Evolutionary conservation across 192 early-diverging fungal species (phyloP), one percentile per base, ranked within the genome.

Genomic region (Coemansia biformis): DNA sequence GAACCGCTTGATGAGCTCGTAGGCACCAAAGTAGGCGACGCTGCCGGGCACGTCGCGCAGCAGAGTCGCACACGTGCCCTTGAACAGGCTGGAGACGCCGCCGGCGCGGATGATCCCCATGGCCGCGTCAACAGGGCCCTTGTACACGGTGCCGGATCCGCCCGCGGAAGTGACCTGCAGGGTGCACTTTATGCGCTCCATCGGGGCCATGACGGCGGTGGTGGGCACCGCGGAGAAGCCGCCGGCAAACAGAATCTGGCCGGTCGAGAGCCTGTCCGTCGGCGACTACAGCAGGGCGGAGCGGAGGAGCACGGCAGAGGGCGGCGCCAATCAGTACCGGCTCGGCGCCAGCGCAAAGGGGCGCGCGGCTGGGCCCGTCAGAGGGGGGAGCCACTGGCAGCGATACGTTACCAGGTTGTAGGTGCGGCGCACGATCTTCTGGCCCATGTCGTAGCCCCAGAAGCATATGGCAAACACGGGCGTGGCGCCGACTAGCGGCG

Each of bases 391-490:
- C n/a, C n/a, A n/a, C n/a, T n/a, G n/a, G n/a, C n/a, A n/a, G n/a
- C n/a, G n/a, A n/a, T n/a, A n/a, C n/a, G n/a, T n/a, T n/a, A n/a
- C 75, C 59, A 63, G 34, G 47, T 57, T 66, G 54, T 58, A 63
- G n/a, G 28, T 47, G 32, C 22, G 49, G 43, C 71, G 70, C 59
- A 63, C 62, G 28, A 78, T 61, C 42, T 57, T 71, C 46, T 70
- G 59, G 61, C 77, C 73, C 54, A 63, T 57, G 46, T 62, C 60
- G 54, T 75, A 71, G 38, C 72, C 88, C 88, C 87, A 95, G 80
- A 95, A 98, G 54, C 83, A 87, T 24, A 93, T 82, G 34, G 93
- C 92, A 76, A 92, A 95, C 69, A 96, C 91, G 26, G 96, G 92
- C 22, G 96, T 99, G 19, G 93, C 87, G 33, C 92, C 92, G 32